Conservation (phyloP, 1,284 basidiomycete genomes). For the Wolfiporia cocos region DNA sequence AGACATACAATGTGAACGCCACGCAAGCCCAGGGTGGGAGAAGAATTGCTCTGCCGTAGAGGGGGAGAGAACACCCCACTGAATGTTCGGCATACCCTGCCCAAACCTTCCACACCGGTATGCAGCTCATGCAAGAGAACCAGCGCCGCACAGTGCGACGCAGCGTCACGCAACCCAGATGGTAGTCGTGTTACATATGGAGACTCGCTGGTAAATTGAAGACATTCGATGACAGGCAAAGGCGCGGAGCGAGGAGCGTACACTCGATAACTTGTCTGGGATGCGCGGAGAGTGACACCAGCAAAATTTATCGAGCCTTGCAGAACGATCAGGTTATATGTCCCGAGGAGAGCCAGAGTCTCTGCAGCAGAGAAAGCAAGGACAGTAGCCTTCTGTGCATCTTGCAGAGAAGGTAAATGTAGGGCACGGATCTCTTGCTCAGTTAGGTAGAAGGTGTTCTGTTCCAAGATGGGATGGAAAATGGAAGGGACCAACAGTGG, state of each 20-base stretch:
- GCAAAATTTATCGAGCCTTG: constrained; percentile 46
- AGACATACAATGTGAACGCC: constrained; percentile 50
- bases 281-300: constrained; percentile 42
- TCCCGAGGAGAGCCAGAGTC: constrained; percentile 53
- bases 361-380: constrained; percentile 39
- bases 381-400: constrained; percentile 21
- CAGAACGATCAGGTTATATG: constrained; percentile 47
- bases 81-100: constrained; percentile 54
- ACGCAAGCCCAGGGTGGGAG: constrained; percentile 35
- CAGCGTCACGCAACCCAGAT: constrained; percentile 6
- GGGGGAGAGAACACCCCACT: constrained; percentile 49
- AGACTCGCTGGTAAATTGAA: constrained; percentile 7
- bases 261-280: constrained; percentile 36
- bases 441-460: constrained; percentile 42
- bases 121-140: constrained; percentile 48
- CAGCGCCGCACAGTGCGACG: constrained; percentile 26
- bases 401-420: constrained; percentile 9
- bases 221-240: constrained; percentile 45
- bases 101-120: constrained; percentile 60
- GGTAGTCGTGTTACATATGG: constrained; percentile 5
- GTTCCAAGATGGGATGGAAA: constrained; percentile 34
- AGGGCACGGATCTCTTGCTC: constrained; percentile 30
- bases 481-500: constrained; percentile 31
- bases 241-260: constrained; percentile 67
- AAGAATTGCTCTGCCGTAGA: constrained; percentile 25